Percentiles rank a stretch among this genome's conserved stretches.
Conservation (phyloP, 2,329 filamentous ascomycete species). For the Elsinoe arachidis region DNA sequence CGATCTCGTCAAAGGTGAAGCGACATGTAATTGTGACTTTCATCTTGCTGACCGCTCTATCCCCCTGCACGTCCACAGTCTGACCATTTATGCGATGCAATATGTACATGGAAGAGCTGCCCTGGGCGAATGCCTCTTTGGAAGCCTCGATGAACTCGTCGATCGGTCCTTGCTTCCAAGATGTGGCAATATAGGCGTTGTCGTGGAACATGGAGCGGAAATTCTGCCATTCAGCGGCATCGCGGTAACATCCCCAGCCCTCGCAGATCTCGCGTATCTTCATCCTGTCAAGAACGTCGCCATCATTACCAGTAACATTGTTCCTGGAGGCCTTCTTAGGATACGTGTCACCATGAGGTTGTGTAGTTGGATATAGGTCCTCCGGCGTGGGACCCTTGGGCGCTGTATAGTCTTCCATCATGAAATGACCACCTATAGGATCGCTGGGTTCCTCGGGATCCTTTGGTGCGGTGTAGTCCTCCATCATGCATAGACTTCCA, state of each 20-base stretch:
- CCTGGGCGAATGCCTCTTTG: constrained; percentile 13
- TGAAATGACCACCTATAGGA: background rate
- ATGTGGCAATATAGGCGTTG: constrained; percentile 14
- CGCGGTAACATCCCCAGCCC: constrained; percentile 13
- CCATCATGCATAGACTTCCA: background rate
- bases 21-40: constrained; percentile 18
- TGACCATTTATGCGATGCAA: constrained; percentile 18
- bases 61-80: constrained; percentile 15
- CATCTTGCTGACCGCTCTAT: constrained; percentile 18
- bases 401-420: background rate
- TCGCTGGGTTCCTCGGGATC: background rate
- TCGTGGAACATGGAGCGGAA: constrained; percentile 14
- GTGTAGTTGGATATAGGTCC: constrained; percentile 8
- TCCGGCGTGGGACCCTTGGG: background rate
- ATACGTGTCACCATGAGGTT: constrained; percentile 7
- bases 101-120: constrained; percentile 16
- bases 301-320: constrained; percentile 8
- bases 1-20: constrained; percentile 18
- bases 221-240: constrained; percentile 14
- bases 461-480: background rate
- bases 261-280: constrained; percentile 12
- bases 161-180: constrained; percentile 15
- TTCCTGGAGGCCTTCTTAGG: constrained; percentile 10
- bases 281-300: constrained; percentile 11
- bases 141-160: constrained; percentile 15